A percentile compares a stretch with the other conserved stretches of the same genome.
Evolutionary conservation across 2,329 filamentous ascomycete genomes (phyloP).

Genomic region (Cadophora malorum): DNA sequence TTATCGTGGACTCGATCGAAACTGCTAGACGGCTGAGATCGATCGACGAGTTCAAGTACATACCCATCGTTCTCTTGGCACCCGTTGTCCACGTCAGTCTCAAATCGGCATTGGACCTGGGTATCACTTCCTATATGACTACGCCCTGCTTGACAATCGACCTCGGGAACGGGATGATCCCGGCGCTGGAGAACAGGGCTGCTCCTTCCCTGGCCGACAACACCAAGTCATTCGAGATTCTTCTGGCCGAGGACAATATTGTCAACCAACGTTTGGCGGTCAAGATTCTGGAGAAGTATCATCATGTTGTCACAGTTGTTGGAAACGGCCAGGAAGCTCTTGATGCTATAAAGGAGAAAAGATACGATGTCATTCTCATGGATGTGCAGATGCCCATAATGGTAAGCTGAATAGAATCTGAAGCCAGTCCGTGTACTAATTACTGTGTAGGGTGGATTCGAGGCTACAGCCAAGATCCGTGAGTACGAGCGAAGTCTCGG

Average conservation of each 20-base stretch:
- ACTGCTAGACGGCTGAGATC: slow-evolving; percentile 85
- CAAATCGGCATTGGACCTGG: slow-evolving; percentile 91
- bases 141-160: slow-evolving; percentile 94
- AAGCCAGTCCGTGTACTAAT: slow-evolving; percentile 46
- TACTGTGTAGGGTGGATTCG: slow-evolving; percentile 80
- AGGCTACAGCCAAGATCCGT: slow-evolving; percentile 94
- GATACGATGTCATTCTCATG: slow-evolving; percentile 98
- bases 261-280: slow-evolving; percentile 96
- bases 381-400: slow-evolving; percentile 99
- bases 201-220: slow-evolving; percentile 92
- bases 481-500: slow-evolving; percentile 88
- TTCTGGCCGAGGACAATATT: slow-evolving; percentile 95
- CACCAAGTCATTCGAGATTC: slow-evolving; percentile 92
- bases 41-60: slow-evolving; percentile 96
- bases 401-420: slow-evolving; percentile 58
- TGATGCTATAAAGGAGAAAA: slow-evolving; percentile 87
- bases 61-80: slow-evolving; percentile 91
- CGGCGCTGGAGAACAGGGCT: slow-evolving; percentile 89
- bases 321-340: slow-evolving; percentile 94
- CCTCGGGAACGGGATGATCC: slow-evolving; percentile 93
- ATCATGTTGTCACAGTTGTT: slow-evolving; percentile 89
- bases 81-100: slow-evolving; percentile 89
- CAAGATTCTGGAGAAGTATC: slow-evolving; percentile 97
- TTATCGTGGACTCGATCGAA: slow-evolving; percentile 92
- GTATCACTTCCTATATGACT: slow-evolving; percentile 99